Evolutionary conservation across 2,329 filamentous ascomycete genomes (phyloP).

Genomic region (Dothiorella sarmentorum): DNA sequence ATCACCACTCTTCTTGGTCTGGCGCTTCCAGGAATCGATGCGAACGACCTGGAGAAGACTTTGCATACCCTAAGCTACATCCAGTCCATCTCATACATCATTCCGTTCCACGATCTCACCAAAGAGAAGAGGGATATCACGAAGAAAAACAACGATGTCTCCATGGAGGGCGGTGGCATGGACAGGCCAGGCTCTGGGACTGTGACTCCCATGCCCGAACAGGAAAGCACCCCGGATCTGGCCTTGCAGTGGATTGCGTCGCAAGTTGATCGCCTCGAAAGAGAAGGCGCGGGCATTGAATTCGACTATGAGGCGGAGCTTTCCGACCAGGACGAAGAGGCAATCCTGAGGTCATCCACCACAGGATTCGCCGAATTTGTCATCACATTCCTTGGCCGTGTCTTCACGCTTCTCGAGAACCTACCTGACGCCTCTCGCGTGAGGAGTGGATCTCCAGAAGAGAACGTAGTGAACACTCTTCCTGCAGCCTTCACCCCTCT

Average conservation of each 20-base stretch:
- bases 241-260: slow-evolving; percentile 92
- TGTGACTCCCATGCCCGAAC: slow-evolving; percentile 32
- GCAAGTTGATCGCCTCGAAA: slow-evolving; percentile 91
- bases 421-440: slow-evolving; percentile 85
- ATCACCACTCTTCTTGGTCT: slow-evolving; percentile 91
- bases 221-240: slow-evolving; percentile 48
- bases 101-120: slow-evolving; percentile 82
- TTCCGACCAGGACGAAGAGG: slow-evolving; percentile 78
- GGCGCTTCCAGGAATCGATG: slow-evolving; percentile 90
- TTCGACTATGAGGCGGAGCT: slow-evolving; percentile 82
- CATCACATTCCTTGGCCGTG: slow-evolving; percentile 82
- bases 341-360: slow-evolving; percentile 88
- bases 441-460: slow-evolving; percentile 87
- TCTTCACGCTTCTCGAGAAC: slow-evolving; percentile 94
- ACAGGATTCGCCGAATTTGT: slow-evolving; percentile 92
- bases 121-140: slow-evolving; percentile 44
- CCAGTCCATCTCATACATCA: slow-evolving; percentile 92
- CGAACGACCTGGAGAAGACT: slow-evolving; percentile 96
- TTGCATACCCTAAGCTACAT: slow-evolving; percentile 93
- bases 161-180: slow-evolving; percentile 6
- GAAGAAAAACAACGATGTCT: not conserved
- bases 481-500: slow-evolving; percentile 88
- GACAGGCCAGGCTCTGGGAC: slow-evolving; percentile 23
- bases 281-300: slow-evolving; percentile 77
- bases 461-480: slow-evolving; percentile 93